A percentile compares a stretch with the other conserved stretches of the same genome.
phyloP scores from a whole-genome alignment of 75 land plant species.

The Gnetum montanum region DNA sequence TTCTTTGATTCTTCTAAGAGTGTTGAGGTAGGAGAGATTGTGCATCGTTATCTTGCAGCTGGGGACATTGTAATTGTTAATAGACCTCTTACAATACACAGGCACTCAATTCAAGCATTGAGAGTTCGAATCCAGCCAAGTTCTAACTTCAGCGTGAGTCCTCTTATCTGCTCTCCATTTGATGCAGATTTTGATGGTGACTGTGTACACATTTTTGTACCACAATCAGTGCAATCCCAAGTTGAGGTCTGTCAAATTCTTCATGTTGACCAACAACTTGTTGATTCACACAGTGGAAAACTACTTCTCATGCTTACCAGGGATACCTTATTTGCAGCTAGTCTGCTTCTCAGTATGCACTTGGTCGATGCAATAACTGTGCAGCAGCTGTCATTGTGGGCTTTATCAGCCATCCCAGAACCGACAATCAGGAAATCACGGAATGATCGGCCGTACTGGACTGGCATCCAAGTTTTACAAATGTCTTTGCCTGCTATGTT shows the following conservation, averaged over 20 bases:
- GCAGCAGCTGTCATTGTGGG: constrained; percentile 63
- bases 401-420: constrained; percentile 14
- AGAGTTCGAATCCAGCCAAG: constrained; percentile 48
- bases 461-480: constrained; percentile 53
- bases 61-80: constrained; percentile 82
- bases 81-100: constrained; percentile 79
- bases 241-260: constrained; percentile 70
- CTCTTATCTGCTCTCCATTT: constrained; percentile 73
- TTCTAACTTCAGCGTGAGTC: constrained; percentile 63
- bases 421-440: constrained; percentile 55
- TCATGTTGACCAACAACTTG: constrained; percentile 60
- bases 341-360: constrained; percentile 9
- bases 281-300: constrained; percentile 57
- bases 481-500: constrained; percentile 38
- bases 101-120: constrained; percentile 81
- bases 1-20: neutral
- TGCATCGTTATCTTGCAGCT: constrained; percentile 58
- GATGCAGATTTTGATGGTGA: constrained; percentile 98
- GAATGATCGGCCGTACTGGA: constrained; percentile 49
- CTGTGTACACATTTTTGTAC: constrained; percentile 75
- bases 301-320: constrained; percentile 45
- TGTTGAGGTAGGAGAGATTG: constrained; percentile 63
- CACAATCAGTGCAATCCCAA: constrained; percentile 68
- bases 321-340: constrained; percentile 34
- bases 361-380: constrained; percentile 36